Conservation (phyloP, 2,329 filamentous ascomycete genomes). For the Teratosphaeria zuluensis region DNA sequence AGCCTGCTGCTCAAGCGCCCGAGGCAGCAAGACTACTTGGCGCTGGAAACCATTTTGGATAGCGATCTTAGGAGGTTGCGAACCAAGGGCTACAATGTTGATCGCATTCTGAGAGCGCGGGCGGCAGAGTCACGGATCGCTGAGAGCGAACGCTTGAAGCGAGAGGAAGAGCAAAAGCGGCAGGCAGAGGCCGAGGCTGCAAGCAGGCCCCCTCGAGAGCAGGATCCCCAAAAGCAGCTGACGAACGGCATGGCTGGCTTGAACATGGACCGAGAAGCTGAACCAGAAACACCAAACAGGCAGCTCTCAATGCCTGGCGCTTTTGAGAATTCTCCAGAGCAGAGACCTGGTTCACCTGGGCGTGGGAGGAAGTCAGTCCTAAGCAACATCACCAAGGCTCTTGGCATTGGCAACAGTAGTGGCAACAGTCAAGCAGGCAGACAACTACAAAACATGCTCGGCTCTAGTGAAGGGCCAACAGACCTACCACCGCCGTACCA, state of each 20-base stretch:
- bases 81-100: conserved; percentile 89
- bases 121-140: conserved; percentile 80
- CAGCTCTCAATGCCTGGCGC: conserved; percentile 58
- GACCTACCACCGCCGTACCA: conserved; percentile 25
- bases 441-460: conserved; percentile 21
- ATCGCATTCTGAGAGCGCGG: conserved; percentile 81
- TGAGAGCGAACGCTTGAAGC: conserved; percentile 65
- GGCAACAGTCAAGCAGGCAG: conserved; percentile 31
- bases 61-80: conserved; percentile 73
- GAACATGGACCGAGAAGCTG: neutral
- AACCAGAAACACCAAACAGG: conserved; percentile 19
- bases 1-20: conserved; percentile 70
- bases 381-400: conserved; percentile 55
- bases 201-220: neutral
- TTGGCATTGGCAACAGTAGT: conserved; percentile 51
- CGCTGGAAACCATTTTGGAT: conserved; percentile 82
- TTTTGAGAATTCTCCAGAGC: conserved; percentile 48
- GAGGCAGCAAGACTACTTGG: conserved; percentile 79
- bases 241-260: neutral
- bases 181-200: conserved; percentile 27
- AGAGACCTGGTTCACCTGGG: conserved; percentile 9
- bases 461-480: conserved; percentile 7
- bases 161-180: conserved; percentile 48
- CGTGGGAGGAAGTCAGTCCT: conserved; percentile 47
- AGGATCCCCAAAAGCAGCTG: conserved; percentile 1